Percentiles rank a stretch among this genome's conserved stretches.
Evolutionary conservation across 768 basidiomycete species (phyloP).

Genomic region (Psilocybe cyanescens): DNA sequence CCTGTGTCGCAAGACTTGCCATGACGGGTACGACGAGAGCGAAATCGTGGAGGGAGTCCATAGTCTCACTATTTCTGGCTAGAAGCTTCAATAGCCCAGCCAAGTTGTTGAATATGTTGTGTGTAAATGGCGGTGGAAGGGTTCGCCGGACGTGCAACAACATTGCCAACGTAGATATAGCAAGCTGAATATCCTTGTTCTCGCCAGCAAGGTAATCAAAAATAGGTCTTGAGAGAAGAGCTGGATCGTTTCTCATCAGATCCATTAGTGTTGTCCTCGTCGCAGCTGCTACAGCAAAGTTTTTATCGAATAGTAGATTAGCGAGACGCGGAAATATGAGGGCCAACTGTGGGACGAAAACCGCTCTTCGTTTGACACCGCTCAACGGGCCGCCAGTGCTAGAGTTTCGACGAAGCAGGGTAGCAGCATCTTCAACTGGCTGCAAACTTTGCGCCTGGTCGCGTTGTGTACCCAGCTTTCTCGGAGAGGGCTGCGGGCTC

Average conservation of each 20-base stretch:
- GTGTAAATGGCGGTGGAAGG: slow-evolving; percentile 67
- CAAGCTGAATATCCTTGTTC: slow-evolving; percentile 46
- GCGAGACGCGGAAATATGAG: slow-evolving; percentile 58
- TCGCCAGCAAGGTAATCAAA: slow-evolving; percentile 63
- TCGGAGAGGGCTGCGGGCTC: slow-evolving; percentile 37
- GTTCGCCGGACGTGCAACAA: slow-evolving; percentile 58
- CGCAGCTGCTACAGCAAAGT: slow-evolving; percentile 55
- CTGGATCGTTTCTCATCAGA: slow-evolving; percentile 76
- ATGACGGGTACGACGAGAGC: slow-evolving; percentile 61
- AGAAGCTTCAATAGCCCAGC: slow-evolving; percentile 66
- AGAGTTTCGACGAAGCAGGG: slow-evolving; percentile 59
- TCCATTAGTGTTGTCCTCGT: slow-evolving; percentile 64
- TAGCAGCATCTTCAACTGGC: slow-evolving; percentile 32
- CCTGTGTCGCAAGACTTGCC: slow-evolving; percentile 60
- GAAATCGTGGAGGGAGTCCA: slow-evolving; percentile 53
- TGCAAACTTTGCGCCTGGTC: slow-evolving; percentile 13
- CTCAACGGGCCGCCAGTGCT: slow-evolving; percentile 49
- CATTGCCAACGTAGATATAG: slow-evolving; percentile 55
- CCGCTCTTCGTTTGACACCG: slow-evolving; percentile 59
- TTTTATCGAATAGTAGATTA: slow-evolving; percentile 52
- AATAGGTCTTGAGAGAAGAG: slow-evolving; percentile 62
- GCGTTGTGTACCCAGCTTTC: slow-evolving; percentile 25
- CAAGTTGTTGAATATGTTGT: slow-evolving; percentile 72
- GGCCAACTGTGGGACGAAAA: slow-evolving; percentile 68
- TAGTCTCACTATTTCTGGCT: slow-evolving; percentile 45